phyloP scores from a whole-genome alignment of 1,284 basidiomycete species.

The Irpex sp. region DNA sequence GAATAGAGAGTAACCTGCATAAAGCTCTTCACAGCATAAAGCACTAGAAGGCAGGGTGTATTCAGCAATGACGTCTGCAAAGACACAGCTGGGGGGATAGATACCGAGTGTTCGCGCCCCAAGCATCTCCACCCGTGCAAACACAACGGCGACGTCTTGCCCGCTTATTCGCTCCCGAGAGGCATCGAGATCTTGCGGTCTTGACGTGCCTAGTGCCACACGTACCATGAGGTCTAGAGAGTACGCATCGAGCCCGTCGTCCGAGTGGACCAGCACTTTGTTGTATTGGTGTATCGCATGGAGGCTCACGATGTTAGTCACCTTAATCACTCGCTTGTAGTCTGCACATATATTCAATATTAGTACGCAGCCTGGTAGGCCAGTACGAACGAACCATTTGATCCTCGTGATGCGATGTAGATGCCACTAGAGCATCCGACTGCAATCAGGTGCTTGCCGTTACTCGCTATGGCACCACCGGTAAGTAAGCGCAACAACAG shows the following conservation, averaged over 20 bases:
- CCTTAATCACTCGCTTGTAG: conserved; percentile 50
- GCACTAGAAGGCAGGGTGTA: conserved; percentile 39
- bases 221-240: conserved; percentile 66
- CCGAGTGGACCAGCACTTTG: conserved; percentile 61
- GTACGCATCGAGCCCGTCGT: conserved; percentile 57
- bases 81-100: conserved; percentile 8
- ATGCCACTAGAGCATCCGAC: conserved; percentile 63
- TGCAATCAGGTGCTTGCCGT: conserved; percentile 51
- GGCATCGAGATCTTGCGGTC: conserved; percentile 43
- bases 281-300: conserved; percentile 58
- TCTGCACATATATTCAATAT: conserved; percentile 32
- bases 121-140: conserved; percentile 54
- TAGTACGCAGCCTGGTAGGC: conserved; percentile 1
- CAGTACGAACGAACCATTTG: conserved; percentile 38
- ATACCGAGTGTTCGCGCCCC: conserved; percentile 50
- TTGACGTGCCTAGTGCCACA: conserved; percentile 45
- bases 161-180: conserved; percentile 57
- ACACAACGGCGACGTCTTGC: conserved; percentile 46
- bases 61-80: background rate
- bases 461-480: conserved; percentile 32
- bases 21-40: conserved; percentile 62
- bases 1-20: conserved; percentile 52
- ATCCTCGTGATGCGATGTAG: conserved; percentile 54
- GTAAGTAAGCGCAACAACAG: background rate
- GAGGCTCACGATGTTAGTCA: conserved; percentile 47